Evolutionary conservation across 1,284 basidiomycete species (phyloP).

Genomic region (Vanrija pseudolonga): DNA sequence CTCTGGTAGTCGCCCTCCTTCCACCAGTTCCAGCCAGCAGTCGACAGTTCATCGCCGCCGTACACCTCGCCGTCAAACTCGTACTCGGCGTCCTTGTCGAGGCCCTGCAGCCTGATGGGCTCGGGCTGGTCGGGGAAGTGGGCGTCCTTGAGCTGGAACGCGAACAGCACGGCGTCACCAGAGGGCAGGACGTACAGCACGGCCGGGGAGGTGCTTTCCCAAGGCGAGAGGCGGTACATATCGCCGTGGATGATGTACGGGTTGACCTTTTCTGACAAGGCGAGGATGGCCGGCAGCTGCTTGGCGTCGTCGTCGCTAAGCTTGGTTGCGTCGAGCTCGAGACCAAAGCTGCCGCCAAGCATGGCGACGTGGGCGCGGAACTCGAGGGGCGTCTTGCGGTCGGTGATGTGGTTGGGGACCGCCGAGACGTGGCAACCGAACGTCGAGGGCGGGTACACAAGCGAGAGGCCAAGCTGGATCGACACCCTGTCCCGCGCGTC

Average conservation of each 20-base stretch:
- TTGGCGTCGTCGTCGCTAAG: slow-evolving; percentile 19
- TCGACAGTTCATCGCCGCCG: slow-evolving; percentile 3
- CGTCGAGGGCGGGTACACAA: slow-evolving; percentile 28
- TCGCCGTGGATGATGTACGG: slow-evolving; percentile 28
- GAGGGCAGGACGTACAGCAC: slow-evolving; percentile 16
- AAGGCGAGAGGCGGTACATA: slow-evolving; percentile 22
- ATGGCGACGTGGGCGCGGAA: slow-evolving; percentile 42
- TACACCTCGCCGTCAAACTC: slow-evolving; percentile 15
- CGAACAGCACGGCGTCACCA: slow-evolving; percentile 11
- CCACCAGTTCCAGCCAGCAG: slow-evolving; percentile 3
- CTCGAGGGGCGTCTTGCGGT: slow-evolving; percentile 25
- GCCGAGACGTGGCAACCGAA: slow-evolving; percentile 34
- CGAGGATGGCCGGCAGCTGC: slow-evolving; percentile 17
- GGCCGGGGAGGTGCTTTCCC: slow-evolving; percentile 28
- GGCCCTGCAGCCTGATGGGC: slow-evolving; percentile 17
- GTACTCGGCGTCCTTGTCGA: slow-evolving; percentile 15
- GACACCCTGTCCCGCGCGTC: slow-evolving; percentile 30
- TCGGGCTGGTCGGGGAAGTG: not conserved
- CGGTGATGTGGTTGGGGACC: slow-evolving; percentile 31
- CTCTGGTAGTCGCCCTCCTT: slow-evolving; percentile 10
- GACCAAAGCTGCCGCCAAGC: slow-evolving; percentile 37
- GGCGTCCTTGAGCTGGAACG: slow-evolving; percentile 5
- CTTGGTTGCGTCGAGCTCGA: slow-evolving; percentile 29
- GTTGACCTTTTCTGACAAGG: slow-evolving; percentile 21
- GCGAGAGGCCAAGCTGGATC: slow-evolving; percentile 33